Evolutionary conservation across 306 rosid species (phyloP).

Genomic region (Prinsepia uniflora): DNA sequence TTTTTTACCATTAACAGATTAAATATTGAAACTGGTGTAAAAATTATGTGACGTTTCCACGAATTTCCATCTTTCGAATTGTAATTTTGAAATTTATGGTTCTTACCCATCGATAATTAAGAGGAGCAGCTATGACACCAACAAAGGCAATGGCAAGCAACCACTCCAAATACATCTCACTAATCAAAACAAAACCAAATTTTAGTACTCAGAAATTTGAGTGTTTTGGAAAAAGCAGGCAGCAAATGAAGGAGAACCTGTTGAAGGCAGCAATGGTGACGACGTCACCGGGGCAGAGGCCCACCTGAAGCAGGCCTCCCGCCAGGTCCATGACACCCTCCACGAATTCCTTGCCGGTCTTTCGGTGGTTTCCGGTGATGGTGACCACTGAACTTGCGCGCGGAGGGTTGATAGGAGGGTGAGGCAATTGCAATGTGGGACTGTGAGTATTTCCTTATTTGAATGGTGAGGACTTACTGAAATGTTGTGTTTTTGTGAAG

Average conservation of each 20-base stretch:
- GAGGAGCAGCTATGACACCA: constrained; percentile 80
- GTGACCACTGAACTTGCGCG: constrained; percentile 37
- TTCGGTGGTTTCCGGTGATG: constrained; percentile 37
- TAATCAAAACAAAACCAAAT: constrained; percentile 21
- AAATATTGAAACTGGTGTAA: no score
- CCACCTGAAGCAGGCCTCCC: constrained; percentile 48
- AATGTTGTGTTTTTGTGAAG: background rate
- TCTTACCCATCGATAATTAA: constrained; percentile 89
- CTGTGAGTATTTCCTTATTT: constrained; percentile 42
- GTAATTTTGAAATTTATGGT: background rate
- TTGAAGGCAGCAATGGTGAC: constrained; percentile 78
- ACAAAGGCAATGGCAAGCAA: constrained; percentile 80
- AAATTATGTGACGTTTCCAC: no score
- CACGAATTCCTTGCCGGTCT: constrained; percentile 52
- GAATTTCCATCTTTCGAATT: no score
- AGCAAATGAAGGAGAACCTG: constrained; percentile 30
- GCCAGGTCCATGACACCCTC: constrained; percentile 55
- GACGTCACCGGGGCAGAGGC: constrained; percentile 56
- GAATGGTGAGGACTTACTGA: background rate
- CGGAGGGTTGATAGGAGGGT: constrained; percentile 43
- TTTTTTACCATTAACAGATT: no score
- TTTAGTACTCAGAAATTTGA: background rate
- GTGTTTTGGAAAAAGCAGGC: background rate
- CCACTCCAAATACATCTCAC: constrained; percentile 86
- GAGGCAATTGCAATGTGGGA: constrained; percentile 82